Evolutionary conservation across 2,329 filamentous ascomycete species (phyloP).

Genomic region (Cladosporium sp.): DNA sequence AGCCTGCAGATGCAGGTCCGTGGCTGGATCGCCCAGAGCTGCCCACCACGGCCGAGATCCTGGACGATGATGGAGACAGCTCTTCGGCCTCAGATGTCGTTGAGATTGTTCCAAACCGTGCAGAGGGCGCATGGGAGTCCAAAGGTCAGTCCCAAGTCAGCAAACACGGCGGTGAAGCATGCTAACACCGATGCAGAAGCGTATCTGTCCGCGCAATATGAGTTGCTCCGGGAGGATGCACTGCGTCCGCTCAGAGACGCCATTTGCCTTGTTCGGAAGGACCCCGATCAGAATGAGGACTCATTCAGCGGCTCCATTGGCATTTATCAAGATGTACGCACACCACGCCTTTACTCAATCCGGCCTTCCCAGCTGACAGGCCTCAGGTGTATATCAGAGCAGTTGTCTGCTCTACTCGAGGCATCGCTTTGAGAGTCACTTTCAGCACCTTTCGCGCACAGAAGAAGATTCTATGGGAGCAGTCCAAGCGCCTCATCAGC

Average conservation of each 20-base stretch:
- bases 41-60: constrained; percentile 52
- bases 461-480: constrained; percentile 65
- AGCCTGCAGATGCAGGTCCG: constrained; percentile 17
- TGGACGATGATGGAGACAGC: constrained; percentile 23
- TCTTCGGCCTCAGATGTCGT: constrained; percentile 12
- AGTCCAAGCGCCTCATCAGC: constrained; percentile 54
- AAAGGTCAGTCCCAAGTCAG: constrained; percentile 33
- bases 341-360: no score
- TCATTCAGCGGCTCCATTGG: constrained; percentile 38
- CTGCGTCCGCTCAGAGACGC: constrained; percentile 65
- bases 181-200: constrained; percentile 35
- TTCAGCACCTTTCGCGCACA: constrained; percentile 66
- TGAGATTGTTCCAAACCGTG: constrained; percentile 43
- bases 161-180: not conserved
- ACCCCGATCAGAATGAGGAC: constrained; percentile 56
- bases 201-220: constrained; percentile 72
- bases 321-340: constrained; percentile 65
- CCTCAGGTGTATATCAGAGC: constrained; percentile 62
- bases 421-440: constrained; percentile 62
- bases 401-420: constrained; percentile 58
- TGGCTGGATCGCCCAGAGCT: constrained; percentile 47
- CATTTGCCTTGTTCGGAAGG: constrained; percentile 51
- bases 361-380: constrained; percentile 19
- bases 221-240: constrained; percentile 70
- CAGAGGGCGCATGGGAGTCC: constrained; percentile 54